Percentiles rank a stretch among this genome's conserved stretches.
These are phyloP conservation scores for Sarocladium brachiariae DNA, from an alignment of 2,329 filamentous ascomycete genomes.

Conservation along the genomic window DNA sequence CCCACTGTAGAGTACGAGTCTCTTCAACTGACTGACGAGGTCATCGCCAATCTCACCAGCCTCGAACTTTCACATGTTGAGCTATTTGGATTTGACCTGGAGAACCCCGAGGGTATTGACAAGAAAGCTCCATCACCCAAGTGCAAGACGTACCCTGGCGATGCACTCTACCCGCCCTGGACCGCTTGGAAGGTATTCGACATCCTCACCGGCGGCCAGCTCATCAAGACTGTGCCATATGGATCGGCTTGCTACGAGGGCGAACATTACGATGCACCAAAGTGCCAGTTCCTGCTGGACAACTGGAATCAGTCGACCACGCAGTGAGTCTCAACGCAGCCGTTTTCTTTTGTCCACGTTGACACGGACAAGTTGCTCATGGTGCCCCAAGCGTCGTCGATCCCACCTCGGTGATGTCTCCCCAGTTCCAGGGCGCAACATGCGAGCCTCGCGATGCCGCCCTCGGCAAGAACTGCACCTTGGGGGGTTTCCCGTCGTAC, in stretches of 20 bases:
- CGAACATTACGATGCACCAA: slow-evolving; percentile 19
- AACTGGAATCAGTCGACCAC: slow-evolving; percentile 17
- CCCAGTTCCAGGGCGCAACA: slow-evolving; percentile 31
- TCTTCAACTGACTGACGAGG: slow-evolving; percentile 27
- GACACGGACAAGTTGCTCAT: too few relatives aligned
- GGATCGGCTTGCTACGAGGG: slow-evolving; percentile 26
- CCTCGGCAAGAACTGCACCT: slow-evolving; percentile 23
- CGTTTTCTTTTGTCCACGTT: too few relatives aligned
- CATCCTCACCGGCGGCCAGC: slow-evolving; percentile 23
- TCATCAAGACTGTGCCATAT: slow-evolving; percentile 26
- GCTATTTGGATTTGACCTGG: slow-evolving; percentile 25
- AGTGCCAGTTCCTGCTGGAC: slow-evolving; percentile 18
- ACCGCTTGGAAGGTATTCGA: slow-evolving; percentile 27
- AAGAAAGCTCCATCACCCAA: slow-evolving; percentile 7
- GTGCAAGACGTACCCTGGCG: slow-evolving; percentile 24
- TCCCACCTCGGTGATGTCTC: slow-evolving; percentile 33
- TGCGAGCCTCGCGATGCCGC: slow-evolving; percentile 26
- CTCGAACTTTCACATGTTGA: slow-evolving; percentile 22
- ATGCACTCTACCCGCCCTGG: slow-evolving; percentile 19
- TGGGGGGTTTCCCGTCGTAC: slow-evolving; percentile 35
- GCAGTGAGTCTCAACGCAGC: slow-evolving; percentile 9
- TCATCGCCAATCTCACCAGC: slow-evolving; percentile 24
- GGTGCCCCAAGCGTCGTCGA: slow-evolving; percentile 22
- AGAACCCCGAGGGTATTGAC: slow-evolving; percentile 11
- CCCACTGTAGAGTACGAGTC: slow-evolving; percentile 17